phyloP scores from a whole-genome alignment of 331 rosid genomes.

The Quercus tomentella region DNA sequence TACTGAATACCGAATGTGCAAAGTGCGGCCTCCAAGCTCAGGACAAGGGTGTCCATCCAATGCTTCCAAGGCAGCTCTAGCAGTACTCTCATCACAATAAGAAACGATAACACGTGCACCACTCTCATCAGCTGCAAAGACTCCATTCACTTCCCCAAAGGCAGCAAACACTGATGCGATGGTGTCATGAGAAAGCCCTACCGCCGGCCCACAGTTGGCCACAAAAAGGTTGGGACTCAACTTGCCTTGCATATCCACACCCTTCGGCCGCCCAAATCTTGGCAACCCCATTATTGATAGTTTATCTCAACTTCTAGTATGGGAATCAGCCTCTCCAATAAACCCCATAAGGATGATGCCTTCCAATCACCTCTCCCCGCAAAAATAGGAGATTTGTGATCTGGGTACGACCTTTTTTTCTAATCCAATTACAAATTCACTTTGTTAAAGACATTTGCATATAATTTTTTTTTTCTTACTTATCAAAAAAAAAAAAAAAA shows the following conservation, averaged over 20 bases:
- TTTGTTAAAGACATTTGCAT: background rate
- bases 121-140: constrained; percentile 73
- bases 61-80: constrained; percentile 58
- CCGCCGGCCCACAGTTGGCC: constrained; percentile 84
- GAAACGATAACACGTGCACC: constrained; percentile 82
- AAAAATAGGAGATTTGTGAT: too few relatives aligned
- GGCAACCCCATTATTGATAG: constrained; percentile 34
- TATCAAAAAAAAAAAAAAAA: too few relatives aligned
- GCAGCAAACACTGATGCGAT: constrained; percentile 52
- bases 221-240: constrained; percentile 68
- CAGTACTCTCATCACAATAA: constrained; percentile 40
- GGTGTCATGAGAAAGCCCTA: constrained; percentile 50
- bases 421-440: constrained; percentile 1
- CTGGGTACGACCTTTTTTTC: too few relatives aligned
- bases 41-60: constrained; percentile 58
- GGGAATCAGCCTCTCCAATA: too few relatives aligned
- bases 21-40: constrained; percentile 59
- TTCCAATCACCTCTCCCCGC: too few relatives aligned
- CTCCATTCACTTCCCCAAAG: constrained; percentile 61
- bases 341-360: too few relatives aligned
- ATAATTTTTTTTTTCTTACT: too few relatives aligned
- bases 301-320: background rate
- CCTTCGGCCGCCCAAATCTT: constrained; percentile 65
- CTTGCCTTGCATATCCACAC: constrained; percentile 25
- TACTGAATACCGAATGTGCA: constrained; percentile 76